phyloP scores from a whole-genome alignment of 768 basidiomycete species.

The Suillus luteus region DNA sequence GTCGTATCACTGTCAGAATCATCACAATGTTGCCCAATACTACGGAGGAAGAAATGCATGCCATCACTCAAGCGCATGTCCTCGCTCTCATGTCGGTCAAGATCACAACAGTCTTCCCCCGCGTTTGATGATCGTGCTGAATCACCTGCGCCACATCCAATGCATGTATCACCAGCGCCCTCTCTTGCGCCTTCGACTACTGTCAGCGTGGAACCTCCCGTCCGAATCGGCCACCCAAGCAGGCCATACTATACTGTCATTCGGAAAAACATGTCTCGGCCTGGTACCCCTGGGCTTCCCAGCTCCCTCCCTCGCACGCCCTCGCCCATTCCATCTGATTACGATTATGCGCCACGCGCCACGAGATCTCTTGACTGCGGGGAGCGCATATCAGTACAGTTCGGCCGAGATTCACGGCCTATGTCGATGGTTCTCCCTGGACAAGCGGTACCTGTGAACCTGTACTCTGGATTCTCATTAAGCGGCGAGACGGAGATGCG shows the following conservation, averaged over 20 bases:
- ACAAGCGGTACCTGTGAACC: conserved; percentile 20
- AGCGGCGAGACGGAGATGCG: conserved; percentile 62
- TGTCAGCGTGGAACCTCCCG: conserved; percentile 26
- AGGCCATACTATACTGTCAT: conserved; percentile 60
- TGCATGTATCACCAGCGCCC: conserved; percentile 22
- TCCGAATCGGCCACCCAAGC: conserved; percentile 51
- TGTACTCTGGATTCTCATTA: conserved; percentile 49
- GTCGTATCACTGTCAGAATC: conserved; percentile 18
- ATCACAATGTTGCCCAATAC: conserved; percentile 30
- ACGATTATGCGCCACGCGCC: conserved; percentile 28
- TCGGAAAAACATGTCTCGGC: conserved; percentile 47
- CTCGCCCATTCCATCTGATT: conserved; percentile 27
- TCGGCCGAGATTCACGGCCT: conserved; percentile 25
- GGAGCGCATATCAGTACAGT: conserved; percentile 22
- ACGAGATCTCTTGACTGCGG: conserved; percentile 36
- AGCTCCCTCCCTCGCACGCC: conserved; percentile 28
- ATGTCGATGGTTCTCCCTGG: conserved; percentile 32
- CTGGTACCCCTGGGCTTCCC: conserved; percentile 36
- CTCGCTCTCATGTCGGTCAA: conserved; percentile 24
- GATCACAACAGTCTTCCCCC: conserved; percentile 24
- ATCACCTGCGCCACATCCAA: conserved; percentile 13
- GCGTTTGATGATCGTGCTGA: conserved; percentile 23
- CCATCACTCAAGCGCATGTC: conserved; percentile 32
- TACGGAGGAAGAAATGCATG: conserved; percentile 43
- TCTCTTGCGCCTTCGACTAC: conserved; percentile 25